A percentile compares a stretch with the other conserved stretches of the same genome.
These are phyloP conservation scores for Aaosphaeria arxii DNA, from an alignment of 2,329 filamentous ascomycete species.

Conservation along the genomic window DNA sequence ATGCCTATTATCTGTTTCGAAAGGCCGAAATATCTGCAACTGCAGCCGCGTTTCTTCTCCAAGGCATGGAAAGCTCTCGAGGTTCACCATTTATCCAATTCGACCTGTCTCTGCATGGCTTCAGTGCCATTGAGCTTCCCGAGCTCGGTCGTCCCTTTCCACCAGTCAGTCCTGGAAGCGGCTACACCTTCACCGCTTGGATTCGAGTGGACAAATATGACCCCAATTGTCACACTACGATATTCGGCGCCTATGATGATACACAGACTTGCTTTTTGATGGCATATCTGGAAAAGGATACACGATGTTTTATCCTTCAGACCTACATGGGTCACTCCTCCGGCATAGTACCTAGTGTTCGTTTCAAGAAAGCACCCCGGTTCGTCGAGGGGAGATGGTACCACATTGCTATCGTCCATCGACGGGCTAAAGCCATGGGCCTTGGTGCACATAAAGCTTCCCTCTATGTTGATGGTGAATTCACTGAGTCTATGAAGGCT, in stretches of 20 bases:
- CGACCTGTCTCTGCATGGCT: slow-evolving; percentile 83
- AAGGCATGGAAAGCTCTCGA: slow-evolving; percentile 70
- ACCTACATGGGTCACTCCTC: slow-evolving; percentile 79
- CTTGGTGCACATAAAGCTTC: slow-evolving; percentile 76
- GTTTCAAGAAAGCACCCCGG: slow-evolving; percentile 82
- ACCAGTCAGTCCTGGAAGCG: slow-evolving; percentile 66
- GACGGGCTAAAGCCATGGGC: slow-evolving; percentile 63
- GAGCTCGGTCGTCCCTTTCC: slow-evolving; percentile 85
- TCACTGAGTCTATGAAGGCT: slow-evolving; percentile 86
- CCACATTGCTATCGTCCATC: slow-evolving; percentile 86
- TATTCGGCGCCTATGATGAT: slow-evolving; percentile 92
- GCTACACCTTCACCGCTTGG: slow-evolving; percentile 91
- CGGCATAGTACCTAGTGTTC: slow-evolving; percentile 72
- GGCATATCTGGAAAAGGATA: slow-evolving; percentile 90
- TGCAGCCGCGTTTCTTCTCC: slow-evolving; percentile 67
- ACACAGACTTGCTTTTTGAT: slow-evolving; percentile 92
- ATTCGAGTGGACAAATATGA: slow-evolving; percentile 87
- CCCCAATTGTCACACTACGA: slow-evolving; percentile 78
- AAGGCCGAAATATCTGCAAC: slow-evolving; percentile 51
- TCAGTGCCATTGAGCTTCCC: slow-evolving; percentile 84
- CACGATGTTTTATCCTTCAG: slow-evolving; percentile 90
- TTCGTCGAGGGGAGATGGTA: slow-evolving; percentile 86
- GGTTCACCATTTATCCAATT: slow-evolving; percentile 88
- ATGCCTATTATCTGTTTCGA: slow-evolving; percentile 74
- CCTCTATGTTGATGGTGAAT: slow-evolving; percentile 89